Percentiles rank a stretch among this genome's conserved stretches.
phyloP scores from a whole-genome alignment of 1,284 basidiomycete species.

The Ustilago hordei region DNA sequence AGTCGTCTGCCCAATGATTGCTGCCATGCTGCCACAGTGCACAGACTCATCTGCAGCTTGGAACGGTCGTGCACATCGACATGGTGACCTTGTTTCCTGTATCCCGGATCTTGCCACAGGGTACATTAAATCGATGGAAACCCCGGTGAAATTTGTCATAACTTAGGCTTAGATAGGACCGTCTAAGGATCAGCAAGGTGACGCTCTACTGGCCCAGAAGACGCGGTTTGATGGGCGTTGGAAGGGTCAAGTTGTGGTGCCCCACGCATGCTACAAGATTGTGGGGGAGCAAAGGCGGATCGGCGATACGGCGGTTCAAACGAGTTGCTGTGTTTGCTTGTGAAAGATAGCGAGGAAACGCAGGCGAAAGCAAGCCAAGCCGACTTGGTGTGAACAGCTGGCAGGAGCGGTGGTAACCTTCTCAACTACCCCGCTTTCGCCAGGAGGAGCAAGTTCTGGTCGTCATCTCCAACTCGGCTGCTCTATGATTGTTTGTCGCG shows the following conservation, averaged over 20 bases:
- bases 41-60: neutral
- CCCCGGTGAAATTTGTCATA: too few relatives aligned
- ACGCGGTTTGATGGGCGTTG: too few relatives aligned
- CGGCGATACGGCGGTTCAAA: conserved; percentile 2
- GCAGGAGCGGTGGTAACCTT: neutral
- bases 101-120: too few relatives aligned
- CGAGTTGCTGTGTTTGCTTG: neutral
- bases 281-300: neutral
- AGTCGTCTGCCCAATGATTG: neutral
- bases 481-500: conserved; percentile 1
- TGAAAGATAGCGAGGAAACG: conserved; percentile 2
- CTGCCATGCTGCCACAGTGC: neutral
- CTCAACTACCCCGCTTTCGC: neutral
- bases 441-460: neutral
- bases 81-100: too few relatives aligned
- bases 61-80: too few relatives aligned
- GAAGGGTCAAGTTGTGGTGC: neutral
- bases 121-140: too few relatives aligned
- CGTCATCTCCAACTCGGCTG: neutral
- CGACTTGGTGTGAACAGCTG: neutral
- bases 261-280: neutral
- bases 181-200: too few relatives aligned
- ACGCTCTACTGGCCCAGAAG: too few relatives aligned
- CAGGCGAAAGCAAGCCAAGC: neutral
- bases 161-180: too few relatives aligned